These are phyloP conservation scores for Neurospora tetrasperma DNA, from an alignment of 495 filamentous ascomycete species.

Conservation along the genomic window DNA sequence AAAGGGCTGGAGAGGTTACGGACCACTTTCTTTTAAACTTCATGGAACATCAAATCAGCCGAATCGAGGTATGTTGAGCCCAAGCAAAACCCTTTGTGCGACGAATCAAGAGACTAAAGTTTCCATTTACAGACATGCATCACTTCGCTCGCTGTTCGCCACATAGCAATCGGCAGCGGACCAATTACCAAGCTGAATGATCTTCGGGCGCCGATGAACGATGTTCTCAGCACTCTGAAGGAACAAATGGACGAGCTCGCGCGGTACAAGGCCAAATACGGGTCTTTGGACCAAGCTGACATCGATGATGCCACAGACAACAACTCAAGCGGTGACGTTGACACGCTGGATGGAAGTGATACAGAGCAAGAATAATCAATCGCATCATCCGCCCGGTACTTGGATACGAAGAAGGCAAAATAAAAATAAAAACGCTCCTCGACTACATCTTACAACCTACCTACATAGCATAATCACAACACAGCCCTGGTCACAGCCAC, in stretches of 20 bases:
- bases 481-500: neutral
- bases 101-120: constrained; percentile 7
- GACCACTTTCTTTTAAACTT: constrained; percentile 78
- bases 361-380: constrained; percentile 22
- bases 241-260: constrained; percentile 36
- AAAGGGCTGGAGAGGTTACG: constrained; percentile 73
- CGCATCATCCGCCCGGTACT: neutral
- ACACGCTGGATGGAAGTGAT: constrained; percentile 16
- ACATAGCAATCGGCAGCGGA: constrained; percentile 43
- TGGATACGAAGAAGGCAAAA: neutral
- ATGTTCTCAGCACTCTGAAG: constrained; percentile 31
- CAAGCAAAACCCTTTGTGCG: neutral
- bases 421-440: neutral
- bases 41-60: constrained; percentile 85
- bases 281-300: constrained; percentile 17
- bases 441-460: neutral
- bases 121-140: constrained; percentile 38
- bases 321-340: neutral
- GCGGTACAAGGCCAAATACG: constrained; percentile 38
- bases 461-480: neutral
- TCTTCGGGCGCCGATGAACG: constrained; percentile 40
- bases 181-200: constrained; percentile 30
- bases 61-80: constrained; percentile 70
- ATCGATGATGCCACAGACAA: neutral
- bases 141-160: constrained; percentile 53